Base-by-base conservation (phyloP, 2,329 filamentous ascomycete species). In the Pyrenophora graminea region DNA sequence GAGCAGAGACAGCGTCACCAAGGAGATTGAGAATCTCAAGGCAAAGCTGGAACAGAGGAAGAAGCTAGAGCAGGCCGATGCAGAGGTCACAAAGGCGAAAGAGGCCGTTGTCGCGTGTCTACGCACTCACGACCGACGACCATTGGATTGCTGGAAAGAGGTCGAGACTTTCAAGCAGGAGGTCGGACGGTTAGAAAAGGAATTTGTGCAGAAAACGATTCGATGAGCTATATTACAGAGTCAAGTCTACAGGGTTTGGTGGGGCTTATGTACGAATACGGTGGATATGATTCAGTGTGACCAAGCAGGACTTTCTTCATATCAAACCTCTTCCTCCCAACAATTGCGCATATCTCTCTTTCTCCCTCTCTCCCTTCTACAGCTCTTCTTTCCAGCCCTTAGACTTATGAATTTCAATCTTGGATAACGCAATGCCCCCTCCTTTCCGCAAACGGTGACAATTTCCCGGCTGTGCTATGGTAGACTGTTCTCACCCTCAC, bases 101-200 rank as follows among this genome's bases (percentile, higher is more conserved):
- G 80, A 84, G 62, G 85, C 87, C 53, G 85, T 97, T 48, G 84
- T 94, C 57, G 82, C 83, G 64, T 97, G 93, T 73, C 79, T 97
- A 79, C 81, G 89, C 56, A 82, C 87, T 68, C 87, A 97, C 74
- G 92, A 97, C 76, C 82, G 91, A 59, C 83, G 91, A 73, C 92
- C 93, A 71, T 79, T 97, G 70, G 90, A 97, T 79, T 97, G 93
- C 82, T 97, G 90, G 89, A 83, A 86, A 75, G 91, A 97, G 82
- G 91, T 97, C 19, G 88, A 95, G 78, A 81, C 80, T 17, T 97
- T 97, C 76, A 96, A 92, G 84, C 82, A 83, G 66, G 90, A 96
- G 80, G 92, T 97, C 43, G 85, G 89, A 63, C 85, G 85, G 77
- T 75, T 97, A 75, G 93, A 97, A 83, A 87, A 85, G 76, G 81